phyloP scores from a whole-genome alignment of 1,284 basidiomycete genomes.

The Mycosarcoma maydis region DNA sequence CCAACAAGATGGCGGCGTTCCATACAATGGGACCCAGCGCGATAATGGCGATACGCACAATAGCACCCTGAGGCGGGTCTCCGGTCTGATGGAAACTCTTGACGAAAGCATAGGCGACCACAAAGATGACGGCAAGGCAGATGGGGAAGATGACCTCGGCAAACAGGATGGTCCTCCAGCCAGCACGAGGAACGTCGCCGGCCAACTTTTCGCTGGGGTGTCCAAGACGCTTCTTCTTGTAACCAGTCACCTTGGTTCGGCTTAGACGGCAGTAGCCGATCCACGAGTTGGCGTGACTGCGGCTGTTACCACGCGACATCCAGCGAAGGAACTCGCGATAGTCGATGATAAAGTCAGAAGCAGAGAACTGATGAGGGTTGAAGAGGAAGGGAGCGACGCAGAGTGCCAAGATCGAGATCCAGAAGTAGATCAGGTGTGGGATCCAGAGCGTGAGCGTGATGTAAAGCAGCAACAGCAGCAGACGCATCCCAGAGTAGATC shows the following conservation, averaged over 20 bases:
- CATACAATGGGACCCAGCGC: constrained; percentile 93
- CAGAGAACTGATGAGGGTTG: constrained; percentile 67
- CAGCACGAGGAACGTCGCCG: constrained; percentile 64
- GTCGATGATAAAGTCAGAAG: constrained; percentile 67
- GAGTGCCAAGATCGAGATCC: constrained; percentile 65
- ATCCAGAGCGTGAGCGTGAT: constrained; percentile 66
- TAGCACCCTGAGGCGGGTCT: constrained; percentile 72
- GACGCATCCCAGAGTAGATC: constrained; percentile 66
- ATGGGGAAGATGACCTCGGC: constrained; percentile 64
- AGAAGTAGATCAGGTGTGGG: constrained; percentile 67
- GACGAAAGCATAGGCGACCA: constrained; percentile 66
- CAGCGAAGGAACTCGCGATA: constrained; percentile 67
- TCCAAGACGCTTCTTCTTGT: constrained; percentile 67
- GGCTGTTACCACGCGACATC: constrained; percentile 67
- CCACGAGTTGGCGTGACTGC: constrained; percentile 67
- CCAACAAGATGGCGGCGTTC: constrained; percentile 87
- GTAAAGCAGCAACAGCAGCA: constrained; percentile 64
- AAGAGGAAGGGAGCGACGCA: constrained; percentile 67
- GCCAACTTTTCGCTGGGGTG: constrained; percentile 67
- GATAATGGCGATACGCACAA: constrained; percentile 91
- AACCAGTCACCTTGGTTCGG: constrained; percentile 66
- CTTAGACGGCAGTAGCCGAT: constrained; percentile 67
- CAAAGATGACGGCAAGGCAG: constrained; percentile 63
- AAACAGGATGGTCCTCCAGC: constrained; percentile 65
- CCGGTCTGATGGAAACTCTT: constrained; percentile 62